Base-by-base conservation (phyloP, 768 basidiomycete genomes). In the Lactarius evosmus region DNA sequence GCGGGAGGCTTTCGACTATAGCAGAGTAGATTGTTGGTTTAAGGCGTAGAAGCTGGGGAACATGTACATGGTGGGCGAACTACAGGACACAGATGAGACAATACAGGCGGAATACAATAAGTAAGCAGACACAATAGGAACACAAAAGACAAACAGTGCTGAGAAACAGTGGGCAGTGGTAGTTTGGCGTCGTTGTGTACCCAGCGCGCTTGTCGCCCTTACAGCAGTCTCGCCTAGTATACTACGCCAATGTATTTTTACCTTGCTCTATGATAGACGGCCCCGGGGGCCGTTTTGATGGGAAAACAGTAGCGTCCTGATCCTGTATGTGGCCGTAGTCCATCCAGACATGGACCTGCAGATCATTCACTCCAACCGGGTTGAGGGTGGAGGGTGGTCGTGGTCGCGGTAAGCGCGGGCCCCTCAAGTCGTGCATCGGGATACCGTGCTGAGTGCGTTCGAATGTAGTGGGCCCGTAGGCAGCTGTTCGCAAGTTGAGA, bases 401-500 rank as follows among this genome's bases (percentile, higher is more conserved):
- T n/a, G n/a, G n/a, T 29, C 46, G 62, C 46, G 53, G 54, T 27
- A 50, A 22, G 12, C 27, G 53, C 14, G 46, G 52, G 11, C n/a
- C n/a, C 34, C 33, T 58, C 38, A 68, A 7, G 38, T 56, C 60
- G 19, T 46, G 16, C 58, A 68, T 25, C 29, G 65, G 67, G 19
- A 66, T 51, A 36, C 27, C 50, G 33, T 50, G 62, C 7, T 25
- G 29, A 11, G 67, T 62, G 51, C 49, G 60, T 44, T 59, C 61
- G 32, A 58, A 58, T 4, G 49, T 22, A 17, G 64, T 40, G 36
- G 61, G n/a, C 6, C 65, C 65, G 49, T 68, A 66, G 34, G 66
- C 67, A 7, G 67, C 59, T n/a, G 62, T 56, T 41, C 67, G 65
- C 27, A 68, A 49, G 49, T 60, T 68, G 41, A 68, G 65, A 19